Conservation (phyloP, 2,329 filamentous ascomycete species). For the Mollisia scopiformis region DNA sequence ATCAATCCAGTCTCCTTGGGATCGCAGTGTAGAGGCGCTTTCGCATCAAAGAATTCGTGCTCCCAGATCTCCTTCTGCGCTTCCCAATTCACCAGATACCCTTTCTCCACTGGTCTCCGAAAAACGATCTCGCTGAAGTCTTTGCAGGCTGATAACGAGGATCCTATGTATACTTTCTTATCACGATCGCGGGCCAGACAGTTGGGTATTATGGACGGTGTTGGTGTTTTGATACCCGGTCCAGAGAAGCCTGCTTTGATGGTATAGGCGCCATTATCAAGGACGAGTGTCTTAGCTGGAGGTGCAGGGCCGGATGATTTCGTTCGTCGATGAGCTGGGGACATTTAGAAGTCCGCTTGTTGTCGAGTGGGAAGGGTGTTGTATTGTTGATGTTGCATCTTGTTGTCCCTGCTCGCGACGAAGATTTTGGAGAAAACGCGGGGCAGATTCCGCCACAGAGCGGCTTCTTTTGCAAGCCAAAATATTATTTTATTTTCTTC, state of each 20-base stretch:
- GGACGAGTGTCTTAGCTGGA: constrained; percentile 73
- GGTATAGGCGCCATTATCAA: constrained; percentile 92
- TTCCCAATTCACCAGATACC: constrained; percentile 96
- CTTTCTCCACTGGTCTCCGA: constrained; percentile 88
- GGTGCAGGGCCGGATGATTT: constrained; percentile 54
- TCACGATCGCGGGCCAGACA: constrained; percentile 84
- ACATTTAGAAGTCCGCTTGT: neutral
- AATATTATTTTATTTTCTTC: constrained; percentile 3
- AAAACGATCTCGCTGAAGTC: constrained; percentile 92
- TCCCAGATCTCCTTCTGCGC: constrained; percentile 96
- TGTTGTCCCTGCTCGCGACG: neutral
- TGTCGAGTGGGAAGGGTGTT: neutral
- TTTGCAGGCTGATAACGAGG: constrained; percentile 76
- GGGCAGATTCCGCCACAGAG: constrained; percentile 15
- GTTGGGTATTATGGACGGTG: constrained; percentile 81
- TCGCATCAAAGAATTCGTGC: constrained; percentile 76
- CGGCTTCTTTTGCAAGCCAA: neutral
- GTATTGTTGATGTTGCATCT: neutral
- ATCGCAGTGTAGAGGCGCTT: constrained; percentile 69
- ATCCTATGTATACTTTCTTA: constrained; percentile 76
- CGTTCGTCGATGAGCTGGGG: neutral
- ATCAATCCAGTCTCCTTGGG: constrained; percentile 82
- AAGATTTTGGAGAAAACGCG: neutral
- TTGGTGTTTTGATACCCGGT: constrained; percentile 40
- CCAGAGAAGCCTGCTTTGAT: constrained; percentile 82